A percentile compares a stretch with the other conserved stretches of the same genome.
Evolutionary conservation across 2,329 filamentous ascomycete species (phyloP).

Genomic region (Ceratocystis variospora): DNA sequence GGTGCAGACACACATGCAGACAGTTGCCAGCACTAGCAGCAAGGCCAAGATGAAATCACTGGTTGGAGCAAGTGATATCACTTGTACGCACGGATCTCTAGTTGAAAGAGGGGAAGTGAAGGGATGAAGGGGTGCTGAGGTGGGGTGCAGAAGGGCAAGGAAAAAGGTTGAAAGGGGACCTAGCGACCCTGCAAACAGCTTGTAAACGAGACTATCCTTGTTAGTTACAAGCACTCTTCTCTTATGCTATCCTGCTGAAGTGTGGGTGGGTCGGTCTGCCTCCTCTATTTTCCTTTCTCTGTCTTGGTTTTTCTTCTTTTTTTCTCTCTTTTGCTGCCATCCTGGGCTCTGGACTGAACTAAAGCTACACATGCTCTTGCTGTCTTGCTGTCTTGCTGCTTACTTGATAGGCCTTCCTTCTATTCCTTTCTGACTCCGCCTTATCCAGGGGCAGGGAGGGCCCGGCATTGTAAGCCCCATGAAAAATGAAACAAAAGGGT

Average conservation of each 20-base stretch:
- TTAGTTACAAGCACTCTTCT: background rate
- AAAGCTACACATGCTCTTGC: background rate
- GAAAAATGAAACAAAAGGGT: slow-evolving; percentile 2
- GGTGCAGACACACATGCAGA: no score
- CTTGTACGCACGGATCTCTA: background rate
- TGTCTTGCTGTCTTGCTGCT: background rate
- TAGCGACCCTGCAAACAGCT: background rate
- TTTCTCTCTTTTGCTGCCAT: background rate
- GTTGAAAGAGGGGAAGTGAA: slow-evolving; percentile 2
- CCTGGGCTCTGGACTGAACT: background rate
- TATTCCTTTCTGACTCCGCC: background rate
- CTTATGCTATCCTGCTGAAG: background rate
- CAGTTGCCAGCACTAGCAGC: background rate
- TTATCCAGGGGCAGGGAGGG: background rate
- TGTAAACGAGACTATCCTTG: background rate
- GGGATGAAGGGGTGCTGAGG: background rate
- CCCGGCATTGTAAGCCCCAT: background rate
- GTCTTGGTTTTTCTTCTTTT: background rate
- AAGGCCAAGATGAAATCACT: no score
- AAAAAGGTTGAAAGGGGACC: background rate
- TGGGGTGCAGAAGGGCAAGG: background rate
- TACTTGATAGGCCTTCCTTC: background rate
- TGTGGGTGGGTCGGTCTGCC: background rate
- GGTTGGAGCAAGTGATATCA: background rate
- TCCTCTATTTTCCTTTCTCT: background rate